A percentile compares a stretch with the other conserved stretches of the same genome.
phyloP scores from a whole-genome alignment of 441 rosid genomes.

The Kokia cookei region DNA sequence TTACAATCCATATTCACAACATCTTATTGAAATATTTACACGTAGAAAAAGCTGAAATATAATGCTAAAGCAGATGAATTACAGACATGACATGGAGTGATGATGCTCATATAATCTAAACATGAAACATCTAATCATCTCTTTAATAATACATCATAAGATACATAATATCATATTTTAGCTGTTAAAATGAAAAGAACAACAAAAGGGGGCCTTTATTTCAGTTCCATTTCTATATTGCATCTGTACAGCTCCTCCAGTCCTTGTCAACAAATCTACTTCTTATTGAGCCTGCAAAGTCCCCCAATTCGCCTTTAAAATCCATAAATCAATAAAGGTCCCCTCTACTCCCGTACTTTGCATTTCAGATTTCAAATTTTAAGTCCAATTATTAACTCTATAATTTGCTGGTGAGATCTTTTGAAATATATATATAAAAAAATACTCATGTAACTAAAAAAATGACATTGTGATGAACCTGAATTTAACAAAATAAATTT shows the following conservation, averaged over 20 bases:
- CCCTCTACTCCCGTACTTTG: too few relatives aligned
- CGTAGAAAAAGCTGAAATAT: neutral
- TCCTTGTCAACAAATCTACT: constrained; percentile 3
- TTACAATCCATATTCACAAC: neutral
- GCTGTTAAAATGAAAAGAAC: neutral
- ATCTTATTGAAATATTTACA: neutral
- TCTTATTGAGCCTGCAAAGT: constrained; percentile 20
- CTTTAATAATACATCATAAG: constrained; percentile 2
- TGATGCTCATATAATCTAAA: neutral
- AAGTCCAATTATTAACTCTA: too few relatives aligned
- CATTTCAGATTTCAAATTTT: too few relatives aligned
- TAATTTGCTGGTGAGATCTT: too few relatives aligned
- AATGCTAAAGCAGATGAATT: neutral
- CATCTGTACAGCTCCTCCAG: constrained; percentile 26
- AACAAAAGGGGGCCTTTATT: neutral
- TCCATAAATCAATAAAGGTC: too few relatives aligned
- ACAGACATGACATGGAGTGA: neutral
- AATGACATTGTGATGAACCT: too few relatives aligned
- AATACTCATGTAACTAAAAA: too few relatives aligned
- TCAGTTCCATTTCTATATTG: constrained; percentile 9
- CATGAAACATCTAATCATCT: neutral
- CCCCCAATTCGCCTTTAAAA: neutral
- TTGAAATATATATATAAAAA: too few relatives aligned
- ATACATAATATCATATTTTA: neutral
- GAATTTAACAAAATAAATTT: too few relatives aligned